These are phyloP conservation scores for Naganishia liquefaciens DNA, from an alignment of 1,284 basidiomycete genomes.

Conservation along the genomic window DNA sequence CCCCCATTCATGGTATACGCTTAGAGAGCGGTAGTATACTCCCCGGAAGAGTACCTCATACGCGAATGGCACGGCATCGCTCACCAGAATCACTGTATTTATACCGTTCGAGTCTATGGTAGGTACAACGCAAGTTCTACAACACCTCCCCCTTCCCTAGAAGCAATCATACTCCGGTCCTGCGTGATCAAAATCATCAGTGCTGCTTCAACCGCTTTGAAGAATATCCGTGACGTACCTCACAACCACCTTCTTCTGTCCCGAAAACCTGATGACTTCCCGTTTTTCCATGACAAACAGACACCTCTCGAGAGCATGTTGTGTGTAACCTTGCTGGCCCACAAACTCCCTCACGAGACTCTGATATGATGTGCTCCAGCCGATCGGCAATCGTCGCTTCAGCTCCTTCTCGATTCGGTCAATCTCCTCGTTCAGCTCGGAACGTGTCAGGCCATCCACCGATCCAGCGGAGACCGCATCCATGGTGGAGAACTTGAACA, in stretches of 20 bases:
- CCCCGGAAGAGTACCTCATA: too few relatives aligned
- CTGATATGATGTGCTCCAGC: slow-evolving; percentile 96
- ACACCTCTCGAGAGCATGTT: slow-evolving; percentile 88
- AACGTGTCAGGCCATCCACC: slow-evolving; percentile 87
- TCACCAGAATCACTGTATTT: too few relatives aligned
- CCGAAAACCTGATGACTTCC: slow-evolving; percentile 87
- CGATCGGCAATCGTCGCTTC: slow-evolving; percentile 82
- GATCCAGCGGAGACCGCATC: slow-evolving; percentile 88
- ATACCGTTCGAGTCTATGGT: background rate
- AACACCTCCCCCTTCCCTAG: background rate
- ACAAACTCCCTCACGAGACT: slow-evolving; percentile 95
- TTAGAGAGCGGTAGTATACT: too few relatives aligned
- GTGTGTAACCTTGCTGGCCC: slow-evolving; percentile 82
- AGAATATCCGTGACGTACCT: slow-evolving; percentile 2
- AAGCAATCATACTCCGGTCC: slow-evolving; percentile 3
- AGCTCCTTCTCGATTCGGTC: slow-evolving; percentile 88
- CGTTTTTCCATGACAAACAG: slow-evolving; percentile 92
- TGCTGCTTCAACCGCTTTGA: background rate
- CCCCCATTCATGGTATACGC: too few relatives aligned
- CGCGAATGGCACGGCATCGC: too few relatives aligned
- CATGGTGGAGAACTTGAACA: slow-evolving; percentile 99
- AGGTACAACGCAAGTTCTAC: slow-evolving; percentile 15
- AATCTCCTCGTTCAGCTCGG: slow-evolving; percentile 94
- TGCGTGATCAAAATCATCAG: background rate
- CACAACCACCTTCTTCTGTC: slow-evolving; percentile 59